Evolutionary conservation across 192 early-diverging fungal species (phyloP).

Genomic region (Entophlyctis luteolus): DNA sequence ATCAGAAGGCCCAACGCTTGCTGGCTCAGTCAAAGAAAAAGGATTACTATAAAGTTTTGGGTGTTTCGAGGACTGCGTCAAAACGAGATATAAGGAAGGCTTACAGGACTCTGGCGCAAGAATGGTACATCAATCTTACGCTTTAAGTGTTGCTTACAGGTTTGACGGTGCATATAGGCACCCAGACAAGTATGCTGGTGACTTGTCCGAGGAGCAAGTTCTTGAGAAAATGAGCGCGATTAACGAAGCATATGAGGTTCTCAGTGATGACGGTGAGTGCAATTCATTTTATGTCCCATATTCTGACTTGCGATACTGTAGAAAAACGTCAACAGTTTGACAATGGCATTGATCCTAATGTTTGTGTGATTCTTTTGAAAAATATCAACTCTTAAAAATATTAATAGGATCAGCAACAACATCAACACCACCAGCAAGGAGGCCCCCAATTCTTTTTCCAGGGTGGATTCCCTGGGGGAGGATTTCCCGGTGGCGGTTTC

Average conservation of each 20-base stretch:
- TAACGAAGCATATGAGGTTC: conserved; percentile 88
- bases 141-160: background rate
- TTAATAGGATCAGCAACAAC: background rate
- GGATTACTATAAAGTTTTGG: conserved; percentile 97
- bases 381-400: background rate
- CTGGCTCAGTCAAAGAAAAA: conserved; percentile 55
- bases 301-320: background rate
- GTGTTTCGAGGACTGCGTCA: conserved; percentile 68
- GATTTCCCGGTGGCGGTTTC: conserved; percentile 55
- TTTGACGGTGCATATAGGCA: conserved; percentile 17
- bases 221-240: conserved; percentile 87
- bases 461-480: conserved; percentile 20
- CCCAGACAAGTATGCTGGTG: conserved; percentile 63
- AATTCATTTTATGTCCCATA: background rate
- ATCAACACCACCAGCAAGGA: conserved; percentile 20
- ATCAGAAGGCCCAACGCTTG: conserved; percentile 60
- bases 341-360: conserved; percentile 58
- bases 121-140: conserved; percentile 51
- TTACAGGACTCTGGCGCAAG: conserved; percentile 80
- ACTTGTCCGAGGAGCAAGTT: conserved; percentile 70
- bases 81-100: conserved; percentile 86
- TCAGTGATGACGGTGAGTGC: conserved; percentile 42
- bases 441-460: conserved; percentile 40
- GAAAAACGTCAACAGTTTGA: conserved; percentile 39
- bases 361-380: conserved; percentile 4